Conservation (phyloP, 2,329 filamentous ascomycete genomes). For the Thelonectria olida region DNA sequence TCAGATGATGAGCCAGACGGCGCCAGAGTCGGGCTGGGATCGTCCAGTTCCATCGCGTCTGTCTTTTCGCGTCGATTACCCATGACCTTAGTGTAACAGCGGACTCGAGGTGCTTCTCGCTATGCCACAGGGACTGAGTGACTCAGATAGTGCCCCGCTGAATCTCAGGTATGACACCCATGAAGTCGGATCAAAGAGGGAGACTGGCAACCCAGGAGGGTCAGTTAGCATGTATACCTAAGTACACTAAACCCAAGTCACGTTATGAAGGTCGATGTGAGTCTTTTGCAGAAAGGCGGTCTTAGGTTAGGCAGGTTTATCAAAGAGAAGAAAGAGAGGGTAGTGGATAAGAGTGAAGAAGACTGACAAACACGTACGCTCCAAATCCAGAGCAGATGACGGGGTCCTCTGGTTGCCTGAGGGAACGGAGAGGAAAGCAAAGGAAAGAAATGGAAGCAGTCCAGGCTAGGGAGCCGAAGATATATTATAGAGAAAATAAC, state of each 20-base stretch:
- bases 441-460: too few species aligned
- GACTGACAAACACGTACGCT: too few species aligned
- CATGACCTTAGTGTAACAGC: neutral
- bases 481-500: too few species aligned
- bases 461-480: too few species aligned
- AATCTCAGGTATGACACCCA: too few species aligned
- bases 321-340: too few species aligned
- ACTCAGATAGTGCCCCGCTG: neutral
- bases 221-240: neutral
- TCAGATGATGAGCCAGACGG: neutral
- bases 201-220: neutral
- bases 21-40: neutral
- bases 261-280: neutral
- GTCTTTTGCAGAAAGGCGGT: too few species aligned
- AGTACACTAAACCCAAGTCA: neutral
- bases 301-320: neutral
- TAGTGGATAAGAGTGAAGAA: too few species aligned
- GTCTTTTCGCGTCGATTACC: neutral
- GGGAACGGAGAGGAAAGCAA: too few species aligned
- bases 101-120: neutral
- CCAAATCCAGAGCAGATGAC: too few species aligned
- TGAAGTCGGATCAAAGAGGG: too few species aligned
- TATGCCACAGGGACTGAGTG: neutral
- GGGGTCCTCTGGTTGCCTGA: too few species aligned
- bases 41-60: neutral